Evolutionary conservation across 345 rosid genomes (phyloP).

Genomic region (Trapa bicornis): DNA sequence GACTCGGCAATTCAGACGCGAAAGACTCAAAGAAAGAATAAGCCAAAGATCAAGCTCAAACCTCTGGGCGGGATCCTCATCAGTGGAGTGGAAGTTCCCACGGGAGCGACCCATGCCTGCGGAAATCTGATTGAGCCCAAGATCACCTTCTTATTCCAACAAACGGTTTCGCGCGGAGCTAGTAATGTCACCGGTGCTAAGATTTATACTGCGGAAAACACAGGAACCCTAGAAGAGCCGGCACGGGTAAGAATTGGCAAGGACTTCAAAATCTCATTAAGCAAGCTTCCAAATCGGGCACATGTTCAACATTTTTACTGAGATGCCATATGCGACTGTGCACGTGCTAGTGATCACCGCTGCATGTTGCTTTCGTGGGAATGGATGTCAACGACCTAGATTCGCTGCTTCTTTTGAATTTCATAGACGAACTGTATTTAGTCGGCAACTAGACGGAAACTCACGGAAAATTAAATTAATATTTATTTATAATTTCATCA

Average conservation of each 20-base stretch:
- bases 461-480: no score
- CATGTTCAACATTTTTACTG: not conserved
- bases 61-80: conserved; percentile 95
- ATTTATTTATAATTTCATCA: no score
- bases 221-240: not conserved
- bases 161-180: not conserved
- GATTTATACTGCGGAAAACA: not conserved
- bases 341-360: no score
- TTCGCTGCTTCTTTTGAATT: no score
- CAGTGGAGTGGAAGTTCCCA: conserved; percentile 69
- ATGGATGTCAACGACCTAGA: no score
- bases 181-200: not conserved
- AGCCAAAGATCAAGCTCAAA: conserved; percentile 12
- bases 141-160: conserved; percentile 5
- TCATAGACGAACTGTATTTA: no score
- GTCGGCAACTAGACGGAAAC: no score
- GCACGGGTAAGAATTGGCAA: not conserved
- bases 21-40: no score
- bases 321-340: no score
- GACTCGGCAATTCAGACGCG: no score
- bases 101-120: conserved; percentile 85
- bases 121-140: conserved; percentile 13
- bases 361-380: no score
- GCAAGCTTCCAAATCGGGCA: not conserved
- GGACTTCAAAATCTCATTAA: not conserved